A percentile compares a stretch with the other conserved stretches of the same genome.
Conservation (phyloP, 768 basidiomycete species). For the Hypholoma sublateritium region DNA sequence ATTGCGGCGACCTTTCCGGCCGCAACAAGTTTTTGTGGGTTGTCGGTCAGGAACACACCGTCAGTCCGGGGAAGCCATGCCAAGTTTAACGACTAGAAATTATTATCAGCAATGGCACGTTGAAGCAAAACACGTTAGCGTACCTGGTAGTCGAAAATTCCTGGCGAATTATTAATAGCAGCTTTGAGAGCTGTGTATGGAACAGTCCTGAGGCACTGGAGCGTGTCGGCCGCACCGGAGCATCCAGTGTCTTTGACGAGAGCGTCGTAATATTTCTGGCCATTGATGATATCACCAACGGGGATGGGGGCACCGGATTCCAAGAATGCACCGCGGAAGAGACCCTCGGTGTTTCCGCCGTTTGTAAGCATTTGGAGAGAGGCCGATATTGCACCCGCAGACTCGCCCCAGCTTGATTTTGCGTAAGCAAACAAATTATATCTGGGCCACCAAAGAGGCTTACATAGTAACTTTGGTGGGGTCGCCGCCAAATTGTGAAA, state of each 20-base stretch:
- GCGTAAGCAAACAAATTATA: background rate
- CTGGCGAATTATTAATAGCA: constrained; percentile 39
- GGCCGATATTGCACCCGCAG: constrained; percentile 54
- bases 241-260: constrained; percentile 35
- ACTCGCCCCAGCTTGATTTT: constrained; percentile 36
- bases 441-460: constrained; percentile 8
- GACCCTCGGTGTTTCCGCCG: constrained; percentile 40
- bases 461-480: constrained; percentile 59
- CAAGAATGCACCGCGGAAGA: constrained; percentile 54
- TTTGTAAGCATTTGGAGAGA: constrained; percentile 50
- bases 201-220: constrained; percentile 39
- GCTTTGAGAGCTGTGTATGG: constrained; percentile 34
- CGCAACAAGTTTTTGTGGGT: constrained; percentile 41
- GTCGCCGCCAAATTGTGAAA: constrained; percentile 65
- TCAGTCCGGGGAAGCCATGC: constrained; percentile 52
- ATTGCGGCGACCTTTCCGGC: constrained; percentile 46
- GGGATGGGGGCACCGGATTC: constrained; percentile 48
- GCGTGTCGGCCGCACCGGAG: constrained; percentile 33
- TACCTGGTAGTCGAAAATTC: constrained; percentile 40
- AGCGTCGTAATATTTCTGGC: constrained; percentile 45
- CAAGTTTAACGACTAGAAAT: constrained; percentile 38
- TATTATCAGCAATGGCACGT: background rate
- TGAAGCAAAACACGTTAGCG: background rate
- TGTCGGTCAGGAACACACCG: constrained; percentile 46
- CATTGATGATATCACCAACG: constrained; percentile 39